Evolutionary conservation across 139 green algal genomes (phyloP), one percentile per base, ranked within the genome.

Genomic region (Picochlorum sp.): DNA sequence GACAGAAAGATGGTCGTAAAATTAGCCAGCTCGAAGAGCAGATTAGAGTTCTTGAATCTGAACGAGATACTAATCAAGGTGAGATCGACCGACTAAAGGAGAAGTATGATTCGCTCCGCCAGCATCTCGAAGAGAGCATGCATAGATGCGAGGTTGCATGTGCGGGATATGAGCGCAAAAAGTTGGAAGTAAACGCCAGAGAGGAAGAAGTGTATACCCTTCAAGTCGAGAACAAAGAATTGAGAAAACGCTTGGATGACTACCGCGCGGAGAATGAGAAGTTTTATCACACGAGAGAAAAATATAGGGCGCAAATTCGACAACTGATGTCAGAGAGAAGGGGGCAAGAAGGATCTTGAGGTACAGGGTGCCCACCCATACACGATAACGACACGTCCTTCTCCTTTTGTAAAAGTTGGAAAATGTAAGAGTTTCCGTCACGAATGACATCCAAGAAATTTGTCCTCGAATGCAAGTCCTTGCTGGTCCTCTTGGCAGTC

Each of bases 161-260:
- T 32, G 61, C 67, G 49, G 70, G 55, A 1, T 44, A 63, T 2
- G 70, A 76, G 44, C 52, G 70, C 4, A 66, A 59, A 7, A 26
- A 52, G 23, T 24, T 21, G 15, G 70, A 76, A 55, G 28, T 66
- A 45, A 37, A 52, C 16, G 55, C 61, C 26, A 76, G 69, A 57
- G 70, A 76, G 56, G 70, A 76, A 62, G 70, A 76, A 61, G 59
- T 72, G 14, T 70, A 62, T 16, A 16, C 52, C 15, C 45, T 76
- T 10, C 62, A 73, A 62, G 64, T 77, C n/a, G 41, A 56, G 3
- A 23, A 68, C 4, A 55, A 73, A 62, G 64, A 68, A 58, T 47
- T 57, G 8, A 57, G 64, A 51, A 37, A 38, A 6, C 28, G 41
- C 1, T 47, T 77, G 57, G 18, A 18, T 21, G 50, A 67, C 30